Percentiles rank a stretch among this genome's conserved stretches.
Conservation (phyloP, 345 rosid species). For the Fremontodendron californicum region DNA sequence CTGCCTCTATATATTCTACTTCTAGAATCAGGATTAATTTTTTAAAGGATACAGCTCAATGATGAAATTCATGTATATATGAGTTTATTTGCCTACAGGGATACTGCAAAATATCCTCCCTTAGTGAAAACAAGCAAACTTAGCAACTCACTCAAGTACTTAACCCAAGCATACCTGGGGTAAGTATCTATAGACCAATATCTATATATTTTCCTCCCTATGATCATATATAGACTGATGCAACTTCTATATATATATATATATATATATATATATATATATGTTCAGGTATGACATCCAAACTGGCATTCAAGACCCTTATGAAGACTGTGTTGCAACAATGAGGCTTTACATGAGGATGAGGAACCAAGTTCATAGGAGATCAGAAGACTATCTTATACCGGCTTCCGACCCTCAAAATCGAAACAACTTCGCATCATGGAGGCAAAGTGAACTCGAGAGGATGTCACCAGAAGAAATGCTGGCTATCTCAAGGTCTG, state of each 20-base stretch:
- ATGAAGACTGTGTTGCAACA: conserved; percentile 78
- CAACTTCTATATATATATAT: neutral
- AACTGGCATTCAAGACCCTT: conserved; percentile 71
- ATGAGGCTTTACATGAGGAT: conserved; percentile 91
- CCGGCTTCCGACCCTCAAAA: conserved; percentile 70
- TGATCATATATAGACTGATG: neutral
- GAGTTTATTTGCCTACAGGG: conserved; percentile 38
- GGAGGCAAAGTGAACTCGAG: conserved; percentile 86
- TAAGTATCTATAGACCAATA: conserved; percentile 60
- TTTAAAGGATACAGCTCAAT: neutral
- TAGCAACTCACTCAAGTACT: conserved; percentile 80
- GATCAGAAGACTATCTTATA: conserved; percentile 57
- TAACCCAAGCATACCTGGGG: conserved; percentile 91
- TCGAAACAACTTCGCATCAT: conserved; percentile 57
- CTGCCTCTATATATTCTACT: conserved; percentile 16
- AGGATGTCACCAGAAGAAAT: conserved; percentile 70
- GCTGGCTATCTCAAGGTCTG: conserved; percentile 72
- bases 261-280: too few species aligned
- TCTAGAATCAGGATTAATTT: too few species aligned
- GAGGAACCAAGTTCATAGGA: conserved; percentile 61
- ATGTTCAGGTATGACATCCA: conserved; percentile 65
- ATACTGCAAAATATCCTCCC: conserved; percentile 79
- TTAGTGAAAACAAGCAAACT: conserved; percentile 96
- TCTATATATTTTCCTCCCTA: neutral
- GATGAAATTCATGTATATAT: neutral